Evolutionary conservation across 257 asterid species (phyloP).

Genomic region (Penstemon eatonii): DNA sequence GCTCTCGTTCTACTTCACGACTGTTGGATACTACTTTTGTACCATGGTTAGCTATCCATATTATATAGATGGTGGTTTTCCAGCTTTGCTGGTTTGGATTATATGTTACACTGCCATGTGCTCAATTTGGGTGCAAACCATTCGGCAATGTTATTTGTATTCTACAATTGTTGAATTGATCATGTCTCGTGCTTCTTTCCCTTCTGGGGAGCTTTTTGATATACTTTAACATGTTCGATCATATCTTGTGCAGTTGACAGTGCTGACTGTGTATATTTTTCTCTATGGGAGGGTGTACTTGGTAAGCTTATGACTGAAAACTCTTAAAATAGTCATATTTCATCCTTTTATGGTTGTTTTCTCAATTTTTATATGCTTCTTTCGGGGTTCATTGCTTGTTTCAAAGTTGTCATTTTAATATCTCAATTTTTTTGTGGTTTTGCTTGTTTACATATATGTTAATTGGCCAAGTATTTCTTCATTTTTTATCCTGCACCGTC

Average conservation of each 20-base stretch:
- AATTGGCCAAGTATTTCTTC: neutral
- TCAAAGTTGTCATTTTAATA: slow-evolving; percentile 15
- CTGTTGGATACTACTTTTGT: slow-evolving; percentile 95
- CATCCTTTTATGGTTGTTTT: slow-evolving; percentile 7
- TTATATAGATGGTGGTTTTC: slow-evolving; percentile 22
- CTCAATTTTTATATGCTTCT: slow-evolving; percentile 19
- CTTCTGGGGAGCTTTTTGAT: slow-evolving; percentile 7
- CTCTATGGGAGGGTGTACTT: slow-evolving; percentile 93
- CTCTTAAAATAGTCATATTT: slow-evolving; percentile 14
- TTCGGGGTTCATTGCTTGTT: slow-evolving; percentile 13
- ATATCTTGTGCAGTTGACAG: slow-evolving; percentile 80
- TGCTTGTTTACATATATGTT: neutral
- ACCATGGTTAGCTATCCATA: slow-evolving; percentile 72
- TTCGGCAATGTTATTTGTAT: slow-evolving; percentile 1
- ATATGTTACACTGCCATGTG: neutral
- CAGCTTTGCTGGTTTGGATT: slow-evolving; percentile 19
- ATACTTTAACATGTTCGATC: slow-evolving; percentile 21
- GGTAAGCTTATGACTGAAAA: slow-evolving; percentile 52
- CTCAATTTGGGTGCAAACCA: slow-evolving; percentile 16
- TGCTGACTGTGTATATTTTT: slow-evolving; percentile 79
- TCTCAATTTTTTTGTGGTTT: slow-evolving; percentile 14
- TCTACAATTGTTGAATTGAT: slow-evolving; percentile 18
- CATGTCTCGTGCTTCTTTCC: slow-evolving; percentile 19
- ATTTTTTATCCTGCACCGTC: slow-evolving; percentile 6
- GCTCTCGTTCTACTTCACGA: slow-evolving; percentile 95